Conservation (phyloP, 2,329 filamentous ascomycete species). For the Xylariomycetidae sp. region DNA sequence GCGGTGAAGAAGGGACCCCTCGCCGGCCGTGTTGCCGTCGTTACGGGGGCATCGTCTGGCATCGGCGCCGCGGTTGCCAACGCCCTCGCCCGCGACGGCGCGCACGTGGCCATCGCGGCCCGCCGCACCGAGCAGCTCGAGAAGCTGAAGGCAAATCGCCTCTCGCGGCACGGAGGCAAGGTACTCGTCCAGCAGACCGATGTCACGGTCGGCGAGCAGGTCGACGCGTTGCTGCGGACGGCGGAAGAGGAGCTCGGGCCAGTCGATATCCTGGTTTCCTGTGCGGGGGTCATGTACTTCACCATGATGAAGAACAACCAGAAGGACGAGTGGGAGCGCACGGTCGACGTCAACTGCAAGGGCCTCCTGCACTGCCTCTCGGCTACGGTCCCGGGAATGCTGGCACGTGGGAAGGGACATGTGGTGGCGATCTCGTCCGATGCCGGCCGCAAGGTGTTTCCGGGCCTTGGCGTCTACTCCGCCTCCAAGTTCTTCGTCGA, state of each 20-base stretch:
- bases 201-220: conserved; percentile 60
- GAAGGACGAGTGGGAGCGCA: conserved; percentile 71
- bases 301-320: conserved; percentile 78
- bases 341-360: conserved; percentile 83
- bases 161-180: conserved; percentile 43
- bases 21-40: conserved; percentile 62
- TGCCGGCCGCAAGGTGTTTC: conserved; percentile 75
- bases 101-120: conserved; percentile 65
- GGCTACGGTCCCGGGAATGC: conserved; percentile 64
- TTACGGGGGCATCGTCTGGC: conserved; percentile 75
- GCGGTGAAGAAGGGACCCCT: conserved; percentile 50
- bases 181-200: conserved; percentile 66
- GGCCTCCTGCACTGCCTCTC: conserved; percentile 69
- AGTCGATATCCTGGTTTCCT: conserved; percentile 72
- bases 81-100: conserved; percentile 64
- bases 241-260: conserved; percentile 59
- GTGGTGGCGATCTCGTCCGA: conserved; percentile 79
- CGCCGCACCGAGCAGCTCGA: conserved; percentile 65
- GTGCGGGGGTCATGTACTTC: conserved; percentile 83
- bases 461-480: conserved; percentile 74
- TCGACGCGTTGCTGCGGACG: conserved; percentile 57
- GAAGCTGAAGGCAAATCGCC: conserved; percentile 55
- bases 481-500: conserved; percentile 84
- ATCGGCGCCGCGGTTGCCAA: conserved; percentile 70
- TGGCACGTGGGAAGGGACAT: conserved; percentile 62